Percentiles rank a stretch among this genome's conserved stretches.
These are phyloP conservation scores for Erysimum cheiri DNA, from an alignment of 441 rosid genomes.

Conservation along the genomic window DNA sequence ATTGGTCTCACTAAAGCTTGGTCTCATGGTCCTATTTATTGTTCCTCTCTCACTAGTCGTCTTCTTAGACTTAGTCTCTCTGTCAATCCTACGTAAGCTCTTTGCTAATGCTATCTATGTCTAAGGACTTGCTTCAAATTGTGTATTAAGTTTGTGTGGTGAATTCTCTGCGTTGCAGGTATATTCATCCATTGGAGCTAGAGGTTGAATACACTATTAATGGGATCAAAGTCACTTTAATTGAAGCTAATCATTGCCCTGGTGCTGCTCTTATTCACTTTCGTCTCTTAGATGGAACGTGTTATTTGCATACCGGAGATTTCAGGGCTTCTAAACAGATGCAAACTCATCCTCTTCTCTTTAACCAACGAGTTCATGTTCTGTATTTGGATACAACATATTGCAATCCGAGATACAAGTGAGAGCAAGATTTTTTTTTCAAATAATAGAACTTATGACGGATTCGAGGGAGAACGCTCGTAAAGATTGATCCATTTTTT, in stretches of 20 bases:
- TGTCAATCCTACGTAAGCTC: slow-evolving; percentile 60
- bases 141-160: slow-evolving; percentile 16
- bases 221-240: slow-evolving; percentile 63
- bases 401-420: slow-evolving; percentile 86
- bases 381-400: slow-evolving; percentile 85
- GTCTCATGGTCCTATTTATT: slow-evolving; percentile 80
- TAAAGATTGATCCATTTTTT: neutral
- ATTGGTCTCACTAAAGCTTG: slow-evolving; percentile 75
- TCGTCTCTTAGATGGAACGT: slow-evolving; percentile 58
- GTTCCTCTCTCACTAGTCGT: slow-evolving; percentile 70
- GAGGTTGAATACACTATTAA: slow-evolving; percentile 56
- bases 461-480: neutral
- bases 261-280: slow-evolving; percentile 81
- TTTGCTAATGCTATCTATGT: neutral
- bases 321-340: slow-evolving; percentile 75
- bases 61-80: slow-evolving; percentile 69
- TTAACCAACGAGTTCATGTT: slow-evolving; percentile 56
- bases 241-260: slow-evolving; percentile 87
- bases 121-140: neutral
- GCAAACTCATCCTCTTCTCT: slow-evolving; percentile 65
- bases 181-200: slow-evolving; percentile 62
- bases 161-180: slow-evolving; percentile 47
- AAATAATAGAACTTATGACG: neutral
- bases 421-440: slow-evolving; percentile 23
- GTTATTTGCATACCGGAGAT: slow-evolving; percentile 86